Evolutionary conservation across 176 grass and related monocot genomes (phyloP), one percentile per base, ranked within the genome.

Genomic region (Alloteropsis semialata): DNA sequence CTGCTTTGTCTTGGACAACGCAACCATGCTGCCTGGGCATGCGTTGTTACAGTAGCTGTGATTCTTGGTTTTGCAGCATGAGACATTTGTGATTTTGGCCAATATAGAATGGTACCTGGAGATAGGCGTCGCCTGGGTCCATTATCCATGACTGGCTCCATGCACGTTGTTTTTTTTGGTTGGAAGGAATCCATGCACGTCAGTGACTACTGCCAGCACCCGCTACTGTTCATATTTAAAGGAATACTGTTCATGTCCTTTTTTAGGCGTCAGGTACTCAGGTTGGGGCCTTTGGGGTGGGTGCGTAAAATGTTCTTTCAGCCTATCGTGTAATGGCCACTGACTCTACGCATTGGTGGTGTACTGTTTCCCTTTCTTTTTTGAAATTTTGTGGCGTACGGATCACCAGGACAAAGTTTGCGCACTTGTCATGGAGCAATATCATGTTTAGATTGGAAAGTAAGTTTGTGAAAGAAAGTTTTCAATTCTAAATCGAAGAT

Each of bases 151-250:
- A 61, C 69, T 84, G 89, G 59, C 60, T 78, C 68, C 80, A 90
- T 87, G 80, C 75, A 90, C 66, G 27, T 87, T 78, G 74, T 61
- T 70, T 81, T 81, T 83, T 77, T 82, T 58, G 36, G 50, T 44
- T 18, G 58, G 53, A 90, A 22, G 45, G 88, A 82, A 90, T 90
- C 78, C 88, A 71, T 72, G 71, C 78, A 63, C 33, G 75, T 65
- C 74, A 83, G 34, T 54, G 72, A 41, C 14, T 56, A 21, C 69
- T 66, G 77, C 44, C 21, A 81, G 69, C 2, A 27, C 59, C 17
- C 36, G 55, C 57, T 48, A 7, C 65, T 73, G 80, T 72, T 66
- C 42, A 38, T n/a, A 32, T 45, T 73, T 65, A 12, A 18, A 67
- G 55, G 39, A 63, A 27, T 48, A 57, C 56, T 88, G 86, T 77